Percentiles rank a stretch among this genome's conserved stretches.
Evolutionary conservation across 805 yeast genomes (phyloP).

Genomic region (Candida multigemmis): DNA sequence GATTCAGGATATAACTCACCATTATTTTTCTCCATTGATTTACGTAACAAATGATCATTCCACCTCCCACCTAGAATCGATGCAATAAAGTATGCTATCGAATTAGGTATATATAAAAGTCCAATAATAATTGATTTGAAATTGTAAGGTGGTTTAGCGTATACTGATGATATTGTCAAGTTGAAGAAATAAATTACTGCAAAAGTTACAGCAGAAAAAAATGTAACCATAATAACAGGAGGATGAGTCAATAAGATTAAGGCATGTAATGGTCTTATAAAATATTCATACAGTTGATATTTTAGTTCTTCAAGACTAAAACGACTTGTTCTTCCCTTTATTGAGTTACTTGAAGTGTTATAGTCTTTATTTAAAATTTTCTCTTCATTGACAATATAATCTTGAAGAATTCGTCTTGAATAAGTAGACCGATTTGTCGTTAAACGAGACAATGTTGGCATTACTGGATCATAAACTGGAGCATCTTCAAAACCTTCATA

Average conservation of each 20-base stretch:
- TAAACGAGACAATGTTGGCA: slow-evolving; percentile 29
- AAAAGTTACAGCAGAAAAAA: slow-evolving; percentile 65
- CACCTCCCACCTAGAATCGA: slow-evolving; percentile 77
- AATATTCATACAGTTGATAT: slow-evolving; percentile 33
- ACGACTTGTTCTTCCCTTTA: slow-evolving; percentile 3
- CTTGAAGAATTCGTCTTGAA: slow-evolving; percentile 13
- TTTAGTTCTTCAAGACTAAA: slow-evolving; percentile 8
- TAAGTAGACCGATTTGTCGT: slow-evolving; percentile 23
- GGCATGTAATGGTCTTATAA: slow-evolving; percentile 54
- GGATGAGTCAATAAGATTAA: slow-evolving; percentile 57
- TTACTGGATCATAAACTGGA: slow-evolving; percentile 27
- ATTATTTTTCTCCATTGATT: slow-evolving; percentile 44
- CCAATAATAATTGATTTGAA: slow-evolving; percentile 63
- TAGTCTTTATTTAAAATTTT: slow-evolving; percentile 7
- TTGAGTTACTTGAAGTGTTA: background rate
- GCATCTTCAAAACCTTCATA: slow-evolving; percentile 12
- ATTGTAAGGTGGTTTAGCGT: slow-evolving; percentile 58
- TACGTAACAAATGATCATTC: slow-evolving; percentile 54
- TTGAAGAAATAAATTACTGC: slow-evolving; percentile 65
- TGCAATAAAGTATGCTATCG: slow-evolving; percentile 66
- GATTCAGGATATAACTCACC: slow-evolving; percentile 71
- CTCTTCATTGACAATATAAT: slow-evolving; percentile 2
- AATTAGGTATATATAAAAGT: slow-evolving; percentile 73
- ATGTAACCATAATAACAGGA: slow-evolving; percentile 60
- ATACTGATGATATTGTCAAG: slow-evolving; percentile 59